phyloP scores from a whole-genome alignment of 1,284 basidiomycete genomes.

The Pisolithus thermaeus region DNA sequence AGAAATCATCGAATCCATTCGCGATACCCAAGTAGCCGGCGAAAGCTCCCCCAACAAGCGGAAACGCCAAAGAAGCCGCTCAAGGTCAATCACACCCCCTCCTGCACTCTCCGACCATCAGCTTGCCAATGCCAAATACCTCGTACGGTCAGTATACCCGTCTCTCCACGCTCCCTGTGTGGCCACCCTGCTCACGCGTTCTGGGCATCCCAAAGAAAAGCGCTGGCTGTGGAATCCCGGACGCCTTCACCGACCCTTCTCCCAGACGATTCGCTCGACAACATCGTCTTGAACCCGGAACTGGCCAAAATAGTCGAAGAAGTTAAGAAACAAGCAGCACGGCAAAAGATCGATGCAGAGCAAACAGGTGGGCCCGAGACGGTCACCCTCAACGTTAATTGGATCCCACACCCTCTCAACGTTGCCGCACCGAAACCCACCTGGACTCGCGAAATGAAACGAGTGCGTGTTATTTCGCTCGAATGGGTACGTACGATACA shows the following conservation, averaged over 20 bases:
- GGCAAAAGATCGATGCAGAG: slow-evolving; percentile 16
- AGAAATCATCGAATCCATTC: slow-evolving; percentile 26
- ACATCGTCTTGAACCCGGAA: slow-evolving; percentile 53
- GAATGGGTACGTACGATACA: not conserved
- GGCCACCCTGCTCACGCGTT: slow-evolving; percentile 10
- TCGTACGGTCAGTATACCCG: slow-evolving; percentile 46
- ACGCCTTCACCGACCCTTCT: slow-evolving; percentile 38
- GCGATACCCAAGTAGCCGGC: slow-evolving; percentile 18
- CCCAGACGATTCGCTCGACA: slow-evolving; percentile 45
- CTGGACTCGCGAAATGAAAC: slow-evolving; percentile 51
- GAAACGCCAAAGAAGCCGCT: slow-evolving; percentile 51
- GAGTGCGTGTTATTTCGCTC: slow-evolving; percentile 37
- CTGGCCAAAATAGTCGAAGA: slow-evolving; percentile 47
- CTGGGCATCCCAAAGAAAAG: slow-evolving; percentile 31
- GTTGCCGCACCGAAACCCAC: slow-evolving; percentile 30
- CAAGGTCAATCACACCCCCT: slow-evolving; percentile 68
- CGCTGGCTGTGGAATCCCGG: slow-evolving; percentile 37
- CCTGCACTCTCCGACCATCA: slow-evolving; percentile 49
- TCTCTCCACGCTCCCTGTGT: not conserved
- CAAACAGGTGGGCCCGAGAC: slow-evolving; percentile 34
- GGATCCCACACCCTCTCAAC: slow-evolving; percentile 58
- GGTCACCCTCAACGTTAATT: slow-evolving; percentile 50
- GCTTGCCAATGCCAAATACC: slow-evolving; percentile 45
- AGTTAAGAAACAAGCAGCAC: slow-evolving; percentile 23
- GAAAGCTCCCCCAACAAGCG: slow-evolving; percentile 27